Percentiles rank a stretch among this genome's conserved stretches.
phyloP scores from a whole-genome alignment of 2,329 filamentous ascomycete species.

The Fusarium tjaetaba region DNA sequence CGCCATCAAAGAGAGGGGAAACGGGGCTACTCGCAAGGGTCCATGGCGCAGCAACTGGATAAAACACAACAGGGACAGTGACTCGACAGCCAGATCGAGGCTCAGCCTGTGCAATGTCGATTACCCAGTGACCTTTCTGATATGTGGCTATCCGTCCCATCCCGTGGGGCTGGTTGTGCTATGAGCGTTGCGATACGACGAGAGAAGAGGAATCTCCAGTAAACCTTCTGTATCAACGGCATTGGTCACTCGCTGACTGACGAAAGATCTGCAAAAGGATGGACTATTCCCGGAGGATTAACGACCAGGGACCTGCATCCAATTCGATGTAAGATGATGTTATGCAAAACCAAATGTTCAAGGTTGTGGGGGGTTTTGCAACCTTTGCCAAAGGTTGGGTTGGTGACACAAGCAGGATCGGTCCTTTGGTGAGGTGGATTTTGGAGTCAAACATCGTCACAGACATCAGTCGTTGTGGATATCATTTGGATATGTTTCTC shows the following conservation, averaged over 20 bases:
- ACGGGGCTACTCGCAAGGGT: slow-evolving; percentile 24
- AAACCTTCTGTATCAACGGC: slow-evolving; percentile 5
- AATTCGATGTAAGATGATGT: slow-evolving; percentile 17
- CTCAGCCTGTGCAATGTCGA: slow-evolving; percentile 6
- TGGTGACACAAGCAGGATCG: slow-evolving; percentile 20
- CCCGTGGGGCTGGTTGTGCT: slow-evolving; percentile 19
- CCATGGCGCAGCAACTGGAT: slow-evolving; percentile 9
- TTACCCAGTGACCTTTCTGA: slow-evolving; percentile 29
- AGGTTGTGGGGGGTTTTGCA: slow-evolving; percentile 25
- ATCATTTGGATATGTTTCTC: slow-evolving; percentile 3
- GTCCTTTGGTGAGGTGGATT: slow-evolving; percentile 17
- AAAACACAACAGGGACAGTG: neutral
- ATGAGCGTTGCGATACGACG: slow-evolving; percentile 6
- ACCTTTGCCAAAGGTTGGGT: slow-evolving; percentile 9
- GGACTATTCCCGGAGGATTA: slow-evolving; percentile 30
- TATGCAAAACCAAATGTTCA: slow-evolving; percentile 12
- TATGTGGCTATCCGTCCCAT: slow-evolving; percentile 35
- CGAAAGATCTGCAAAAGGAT: slow-evolving; percentile 31
- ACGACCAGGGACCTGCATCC: slow-evolving; percentile 38
- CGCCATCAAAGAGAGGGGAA: slow-evolving; percentile 16
- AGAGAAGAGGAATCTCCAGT: slow-evolving; percentile 24
- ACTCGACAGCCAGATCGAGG: slow-evolving; percentile 11
- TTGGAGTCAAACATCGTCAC: slow-evolving; percentile 9
- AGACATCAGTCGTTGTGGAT: slow-evolving; percentile 26
- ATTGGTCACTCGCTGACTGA: slow-evolving; percentile 22